Conservation (phyloP, 768 basidiomycete genomes). For the Termitomyces sp. region DNA sequence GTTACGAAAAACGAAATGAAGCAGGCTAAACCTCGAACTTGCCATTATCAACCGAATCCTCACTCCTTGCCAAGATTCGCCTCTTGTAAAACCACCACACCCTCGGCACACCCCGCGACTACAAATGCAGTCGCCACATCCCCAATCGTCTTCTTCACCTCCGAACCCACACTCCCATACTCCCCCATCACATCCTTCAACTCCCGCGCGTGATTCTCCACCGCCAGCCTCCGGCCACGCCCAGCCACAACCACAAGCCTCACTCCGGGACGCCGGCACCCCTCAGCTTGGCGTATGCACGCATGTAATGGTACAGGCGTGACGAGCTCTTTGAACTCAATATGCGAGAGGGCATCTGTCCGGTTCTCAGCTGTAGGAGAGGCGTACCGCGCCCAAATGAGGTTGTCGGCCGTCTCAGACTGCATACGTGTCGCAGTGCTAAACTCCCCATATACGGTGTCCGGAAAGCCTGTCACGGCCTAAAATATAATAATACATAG, state of each 20-base stretch:
- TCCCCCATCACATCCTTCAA: conserved; percentile 59
- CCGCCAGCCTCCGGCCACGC: conserved; percentile 69
- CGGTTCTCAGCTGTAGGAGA: conserved; percentile 14
- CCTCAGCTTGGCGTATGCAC: conserved; percentile 44
- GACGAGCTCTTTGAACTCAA: conserved; percentile 56
- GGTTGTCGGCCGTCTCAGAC: conserved; percentile 82
- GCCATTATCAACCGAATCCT: not conserved
- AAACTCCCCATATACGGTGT: conserved; percentile 67
- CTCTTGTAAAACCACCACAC: conserved; percentile 70
- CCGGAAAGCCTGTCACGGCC: conserved; percentile 46
- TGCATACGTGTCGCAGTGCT: conserved; percentile 66
- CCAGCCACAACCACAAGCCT: conserved; percentile 67
- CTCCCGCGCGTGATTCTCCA: conserved; percentile 71
- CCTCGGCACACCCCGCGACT: conserved; percentile 52
- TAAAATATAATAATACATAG: conserved; percentile 5
- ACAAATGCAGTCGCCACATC: conserved; percentile 81
- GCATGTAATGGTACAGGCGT: conserved; percentile 62
- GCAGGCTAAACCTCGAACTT: not conserved
- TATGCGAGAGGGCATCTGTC: conserved; percentile 44
- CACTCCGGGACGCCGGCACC: conserved; percentile 14
- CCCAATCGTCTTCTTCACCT: conserved; percentile 81
- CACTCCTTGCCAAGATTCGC: conserved; percentile 18
- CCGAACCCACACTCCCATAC: conserved; percentile 50
- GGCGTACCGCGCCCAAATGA: conserved; percentile 68
- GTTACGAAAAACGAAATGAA: not conserved